These are phyloP conservation scores for Fusarium buharicum DNA, from an alignment of 2,329 filamentous ascomycete genomes.

Conservation along the genomic window DNA sequence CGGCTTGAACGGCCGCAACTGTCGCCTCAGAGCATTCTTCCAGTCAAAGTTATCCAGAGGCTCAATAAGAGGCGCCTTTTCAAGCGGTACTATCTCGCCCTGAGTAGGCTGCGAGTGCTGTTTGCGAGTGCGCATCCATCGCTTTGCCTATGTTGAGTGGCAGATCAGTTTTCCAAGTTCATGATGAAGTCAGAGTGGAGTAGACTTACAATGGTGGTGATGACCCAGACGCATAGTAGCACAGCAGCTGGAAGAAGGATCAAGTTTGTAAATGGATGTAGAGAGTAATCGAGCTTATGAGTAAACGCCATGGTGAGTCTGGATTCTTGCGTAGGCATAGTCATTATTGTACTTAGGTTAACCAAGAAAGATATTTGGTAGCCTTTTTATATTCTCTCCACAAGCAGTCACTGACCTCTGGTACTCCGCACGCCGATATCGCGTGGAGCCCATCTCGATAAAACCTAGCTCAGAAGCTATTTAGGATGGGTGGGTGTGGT, in stretches of 20 bases:
- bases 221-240: conserved; percentile 13
- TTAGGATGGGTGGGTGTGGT: conserved; percentile 8
- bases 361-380: not conserved
- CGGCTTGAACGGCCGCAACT: conserved; percentile 25
- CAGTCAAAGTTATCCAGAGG: conserved; percentile 30
- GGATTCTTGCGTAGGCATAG: not conserved
- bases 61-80: conserved; percentile 9
- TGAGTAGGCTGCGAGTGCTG: conserved; percentile 5
- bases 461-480: conserved; percentile 7
- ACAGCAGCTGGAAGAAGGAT: conserved; percentile 18
- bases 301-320: not conserved
- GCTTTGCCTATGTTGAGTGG: conserved; percentile 20
- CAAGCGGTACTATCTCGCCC: not conserved
- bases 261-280: conserved; percentile 18
- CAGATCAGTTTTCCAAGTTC: not conserved
- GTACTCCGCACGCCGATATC: conserved; percentile 35
- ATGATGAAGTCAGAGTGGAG: not conserved
- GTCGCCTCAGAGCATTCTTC: conserved; percentile 14
- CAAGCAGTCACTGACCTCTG: conserved; percentile 2
- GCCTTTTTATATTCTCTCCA: not conserved
- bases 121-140: conserved; percentile 34
- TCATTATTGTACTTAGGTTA: not conserved
- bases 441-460: conserved; percentile 23
- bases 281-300: not conserved
- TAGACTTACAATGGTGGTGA: conserved; percentile 24